Base-by-base conservation (phyloP, 495 filamentous ascomycete genomes). In the Bathelium albidoporum region DNA sequence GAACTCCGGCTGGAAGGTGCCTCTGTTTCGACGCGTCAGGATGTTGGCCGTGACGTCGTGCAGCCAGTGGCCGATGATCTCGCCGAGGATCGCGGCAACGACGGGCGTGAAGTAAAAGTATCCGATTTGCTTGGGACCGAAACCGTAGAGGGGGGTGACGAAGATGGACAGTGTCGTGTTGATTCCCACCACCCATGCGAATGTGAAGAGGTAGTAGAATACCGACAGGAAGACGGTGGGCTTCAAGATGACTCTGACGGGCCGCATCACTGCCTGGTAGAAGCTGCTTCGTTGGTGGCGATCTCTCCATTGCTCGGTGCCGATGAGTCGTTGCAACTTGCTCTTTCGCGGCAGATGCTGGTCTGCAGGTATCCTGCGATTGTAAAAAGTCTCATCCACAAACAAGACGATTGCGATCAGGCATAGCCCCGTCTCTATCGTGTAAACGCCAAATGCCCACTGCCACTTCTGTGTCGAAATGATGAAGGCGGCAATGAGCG, bases 51-150 rank as follows among this genome's bases (percentile, higher is more conserved):
- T 67, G 1, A 69, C 58, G 63, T 87, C 83, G 68, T 85, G 82
- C 12, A 87, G 73, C 78, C 79, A 87, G 69, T 86, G 84, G 32
- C 85, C 84, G 12, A 73, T 60, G 9, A 77, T 24, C 69, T 82
- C 80, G 45, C 82, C 83, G 1, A 87, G 73, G 29, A 79, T 65
- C 16, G 77, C 78, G 31, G 78, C 82, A 11, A 85, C 74, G 11
- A 85, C 74, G 20, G 80, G 80, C 0, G 81, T 80, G 72, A 85
- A 85, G 72, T 86, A 87, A 73, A 85, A 83, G 68, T 76, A 84
- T 11, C 83, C 83, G 29, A 85, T 77, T 45, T 79, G 75, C 45
- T 77, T 75, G 0, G 79, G 74, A 0, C 74, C 76, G 65, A 87
- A 87, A 18, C 76, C 76, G 73, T 86, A 87, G 4, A 79, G 67